Evolutionary conservation across 495 filamentous ascomycete species (phyloP), one percentile per base, ranked within the genome.

Genomic region (Peziza echinospora): DNA sequence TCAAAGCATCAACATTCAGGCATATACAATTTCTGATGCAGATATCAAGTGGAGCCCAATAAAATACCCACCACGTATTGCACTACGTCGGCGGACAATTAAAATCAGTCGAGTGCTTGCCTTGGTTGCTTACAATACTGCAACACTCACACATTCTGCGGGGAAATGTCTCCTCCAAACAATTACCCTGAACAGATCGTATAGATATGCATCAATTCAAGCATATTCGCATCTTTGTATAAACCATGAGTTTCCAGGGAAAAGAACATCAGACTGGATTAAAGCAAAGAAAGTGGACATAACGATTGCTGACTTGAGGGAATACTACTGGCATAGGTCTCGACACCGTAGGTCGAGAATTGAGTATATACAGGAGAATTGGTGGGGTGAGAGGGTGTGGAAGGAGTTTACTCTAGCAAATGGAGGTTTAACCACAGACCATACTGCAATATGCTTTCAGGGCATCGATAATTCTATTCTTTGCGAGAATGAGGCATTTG

Each of bases 331-430:
- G 53, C 21, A 55, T 25, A 52, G 53, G 30, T 43, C 47, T 30
- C 44, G 30, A n/a, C 26, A 43, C 10, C 53, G 53, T 30, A 41
- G 28, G 11, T 41, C 13, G 11, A 44, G 22, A 28, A 47, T 55
- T 21, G 42, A 54, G 8, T 37, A 25, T 37, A 4, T 55, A 41
- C 26, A 26, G 21, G 19, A 7, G 30, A 55, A 43, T 16, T 55
- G 51, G 17, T 55, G 53, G 53, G 42, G 53, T 41, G 51, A 55
- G 11, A 34, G 53, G 26, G 51, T 55, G 9, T 55, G 47, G 53
- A 53, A 47, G 13, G 46, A 54, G 22, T 51, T 54, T 21, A 44
- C 45, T 2, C 13, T 50, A 10, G 44, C 51, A 24, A 45, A 45
- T 6, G 30, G 43, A 23, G 24, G 25, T 5, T 50, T 19, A 21